A percentile compares a stretch with the other conserved stretches of the same genome.
Evolutionary conservation across 2,329 filamentous ascomycete species (phyloP).

Genomic region (Mycogone perniciosa): DNA sequence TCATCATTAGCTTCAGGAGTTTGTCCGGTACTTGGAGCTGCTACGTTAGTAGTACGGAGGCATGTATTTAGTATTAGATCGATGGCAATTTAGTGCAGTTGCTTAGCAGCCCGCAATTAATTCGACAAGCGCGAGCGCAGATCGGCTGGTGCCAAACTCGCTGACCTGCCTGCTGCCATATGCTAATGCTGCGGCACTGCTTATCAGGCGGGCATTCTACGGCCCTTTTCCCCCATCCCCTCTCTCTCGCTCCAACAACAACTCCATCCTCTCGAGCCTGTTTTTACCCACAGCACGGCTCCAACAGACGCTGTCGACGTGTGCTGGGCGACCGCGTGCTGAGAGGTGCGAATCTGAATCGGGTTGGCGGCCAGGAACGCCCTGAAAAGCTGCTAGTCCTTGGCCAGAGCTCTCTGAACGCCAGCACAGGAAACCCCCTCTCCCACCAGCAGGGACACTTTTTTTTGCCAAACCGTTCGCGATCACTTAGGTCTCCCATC

Average conservation of each 20-base stretch:
- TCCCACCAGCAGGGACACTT: neutral
- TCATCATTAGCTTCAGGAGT: too few relatives aligned
- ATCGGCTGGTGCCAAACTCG: conserved; percentile 9
- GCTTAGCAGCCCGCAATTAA: too few relatives aligned
- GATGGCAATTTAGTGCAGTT: too few relatives aligned
- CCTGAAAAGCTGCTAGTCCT: conserved; percentile 1
- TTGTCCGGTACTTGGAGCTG: neutral
- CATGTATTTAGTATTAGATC: too few relatives aligned
- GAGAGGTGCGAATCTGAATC: conserved; percentile 6
- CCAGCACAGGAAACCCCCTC: conserved; percentile 7
- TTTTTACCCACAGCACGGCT: neutral
- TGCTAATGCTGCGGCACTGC: neutral
- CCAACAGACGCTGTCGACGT: conserved; percentile 4
- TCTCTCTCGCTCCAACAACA: neutral
- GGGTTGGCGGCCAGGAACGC: conserved; percentile 4
- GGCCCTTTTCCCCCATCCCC: neutral
- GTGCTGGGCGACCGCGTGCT: conserved; percentile 9
- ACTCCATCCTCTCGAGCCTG: neutral
- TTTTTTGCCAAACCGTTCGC: conserved; percentile 3
- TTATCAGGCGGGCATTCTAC: neutral
- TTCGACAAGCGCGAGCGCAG: conserved; percentile 11
- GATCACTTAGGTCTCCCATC: neutral
- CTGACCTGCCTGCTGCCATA: neutral
- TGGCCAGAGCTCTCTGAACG: conserved; percentile 1
- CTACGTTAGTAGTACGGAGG: neutral